Base-by-base conservation (phyloP, 371 early-diverging fungal species). In the Apophysomyces trapeziformis region DNA sequence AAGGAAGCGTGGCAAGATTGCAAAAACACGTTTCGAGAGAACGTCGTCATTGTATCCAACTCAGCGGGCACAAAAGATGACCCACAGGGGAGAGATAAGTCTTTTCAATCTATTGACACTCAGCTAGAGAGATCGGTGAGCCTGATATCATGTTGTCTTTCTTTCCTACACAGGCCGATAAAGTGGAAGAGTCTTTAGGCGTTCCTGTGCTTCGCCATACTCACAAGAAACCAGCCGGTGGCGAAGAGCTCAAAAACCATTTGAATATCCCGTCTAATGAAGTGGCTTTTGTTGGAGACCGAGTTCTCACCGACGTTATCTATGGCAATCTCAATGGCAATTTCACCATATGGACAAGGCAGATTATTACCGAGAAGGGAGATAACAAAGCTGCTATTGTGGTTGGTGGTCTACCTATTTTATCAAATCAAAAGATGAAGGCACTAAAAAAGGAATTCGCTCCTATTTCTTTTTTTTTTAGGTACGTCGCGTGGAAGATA, bases 61-160 rank as follows among this genome's bases (percentile, higher is more conserved):
- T 96, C 96, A 12, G 95, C 94, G 7, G 97, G 97, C n/a, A 93
- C 93, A 0, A 62, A 64, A 0, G 96, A 96, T 67, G 96, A 96
- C 73, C 60, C 61, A 6, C 80, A 80, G 5, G 61, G 70, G 61
- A 64, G 72, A 85, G 85, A 90, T 87, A 74, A 64, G 80, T 70
- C 32, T 13, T 21, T 21, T 35, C 32, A 58, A 38, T 47, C n/a
- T n/a, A n/a, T n/a, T n/a, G n/a, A n/a, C n/a, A n/a, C n/a, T 39
- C 38, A 56, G 3, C 32, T 26, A 26, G 32, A 26, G 32, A 26
- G 0, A 26, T 26, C 3, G 32, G 0, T 26, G 32, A 13, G 18
- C 13, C 35, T 50, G 41, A 45, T 7, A 38, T 12, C n/a, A n/a
- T 3, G 39, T 13, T 58, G 60, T 58, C 65, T 58, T 64, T 37